Base-by-base conservation (phyloP, 441 rosid species). In the Pelargonium citronellum region DNA sequence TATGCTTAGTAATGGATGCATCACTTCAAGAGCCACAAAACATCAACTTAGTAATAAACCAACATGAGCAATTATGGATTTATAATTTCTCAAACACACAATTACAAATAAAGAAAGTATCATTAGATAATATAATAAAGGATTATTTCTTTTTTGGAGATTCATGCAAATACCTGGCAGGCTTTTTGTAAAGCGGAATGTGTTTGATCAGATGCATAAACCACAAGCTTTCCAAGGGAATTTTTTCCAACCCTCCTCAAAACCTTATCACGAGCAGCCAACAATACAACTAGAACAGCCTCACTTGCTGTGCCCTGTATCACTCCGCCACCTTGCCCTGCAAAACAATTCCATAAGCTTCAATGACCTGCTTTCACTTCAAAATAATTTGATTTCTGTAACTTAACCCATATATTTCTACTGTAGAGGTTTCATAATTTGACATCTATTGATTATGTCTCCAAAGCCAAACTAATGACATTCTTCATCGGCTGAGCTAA, bases 251-350 rank as follows among this genome's bases (percentile, higher is more conserved):
- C 73, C 71, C 66, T 79, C 73, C 79, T 76, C 76, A 86, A 74
- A 16, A 81, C 71, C 70, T 77, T 76, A 75, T 88, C 91, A 60
- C 94, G 89, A 68, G 97, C 98, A 71, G 97, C 94, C 77, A 88
- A 70, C 44, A 91, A 74, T 13, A 82, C 91, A 67, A 88, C 94
- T 12, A 91, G 84, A 71, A 90, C 79, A 79, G 96, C 92, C 84
- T 92, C 98, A 83, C 96, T 86, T 63, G 87, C 96, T 8, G 98
- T 91, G 37, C 88, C 98, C 77, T 91, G 96, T 67, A 93, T 88
- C 74, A 91, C 97, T 53, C 96, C 98, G 69, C 96, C 96, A 51
- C 96, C 95, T 67, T 80, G 77, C 79, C 91, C 96, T 92, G 85
- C 70, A 80, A 74, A 22, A 66, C 43, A 19, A 77, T 65, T 64